phyloP scores from a whole-genome alignment of 495 filamentous ascomycete species.

The Neurospora terricola region DNA sequence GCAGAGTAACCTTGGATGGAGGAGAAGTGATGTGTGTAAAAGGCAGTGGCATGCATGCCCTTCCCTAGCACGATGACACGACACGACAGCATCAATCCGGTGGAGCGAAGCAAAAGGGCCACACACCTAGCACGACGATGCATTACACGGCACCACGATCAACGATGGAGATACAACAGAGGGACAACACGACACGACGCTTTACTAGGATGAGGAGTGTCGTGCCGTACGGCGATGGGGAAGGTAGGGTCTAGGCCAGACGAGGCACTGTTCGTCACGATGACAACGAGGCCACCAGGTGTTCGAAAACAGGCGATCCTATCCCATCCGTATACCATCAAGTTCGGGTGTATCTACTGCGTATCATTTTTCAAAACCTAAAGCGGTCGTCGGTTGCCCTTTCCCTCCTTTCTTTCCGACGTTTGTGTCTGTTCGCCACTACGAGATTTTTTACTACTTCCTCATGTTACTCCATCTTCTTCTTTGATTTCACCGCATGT shows the following conservation, averaged over 20 bases:
- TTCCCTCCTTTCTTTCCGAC: background rate
- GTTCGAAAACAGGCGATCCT: background rate
- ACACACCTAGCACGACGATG: background rate
- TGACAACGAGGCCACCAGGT: background rate
- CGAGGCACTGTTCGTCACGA: background rate
- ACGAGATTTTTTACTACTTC: background rate
- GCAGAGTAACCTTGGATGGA: background rate
- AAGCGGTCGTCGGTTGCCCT: background rate
- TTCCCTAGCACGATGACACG: background rate
- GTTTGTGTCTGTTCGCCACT: background rate
- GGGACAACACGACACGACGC: background rate
- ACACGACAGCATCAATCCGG: background rate
- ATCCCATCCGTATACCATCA: background rate
- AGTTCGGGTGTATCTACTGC: background rate
- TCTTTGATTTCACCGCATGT: background rate
- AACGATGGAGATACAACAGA: background rate
- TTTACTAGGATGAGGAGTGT: background rate
- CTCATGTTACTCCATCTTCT: background rate
- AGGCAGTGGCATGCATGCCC: background rate
- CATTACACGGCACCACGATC: background rate
- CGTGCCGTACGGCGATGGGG: background rate
- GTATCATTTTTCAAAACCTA: background rate
- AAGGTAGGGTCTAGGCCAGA: background rate
- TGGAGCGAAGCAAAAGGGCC: background rate
- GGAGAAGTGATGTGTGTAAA: background rate